Base-by-base conservation (phyloP, 2,329 filamentous ascomycete species). In the Pseudonectria foliicola region DNA sequence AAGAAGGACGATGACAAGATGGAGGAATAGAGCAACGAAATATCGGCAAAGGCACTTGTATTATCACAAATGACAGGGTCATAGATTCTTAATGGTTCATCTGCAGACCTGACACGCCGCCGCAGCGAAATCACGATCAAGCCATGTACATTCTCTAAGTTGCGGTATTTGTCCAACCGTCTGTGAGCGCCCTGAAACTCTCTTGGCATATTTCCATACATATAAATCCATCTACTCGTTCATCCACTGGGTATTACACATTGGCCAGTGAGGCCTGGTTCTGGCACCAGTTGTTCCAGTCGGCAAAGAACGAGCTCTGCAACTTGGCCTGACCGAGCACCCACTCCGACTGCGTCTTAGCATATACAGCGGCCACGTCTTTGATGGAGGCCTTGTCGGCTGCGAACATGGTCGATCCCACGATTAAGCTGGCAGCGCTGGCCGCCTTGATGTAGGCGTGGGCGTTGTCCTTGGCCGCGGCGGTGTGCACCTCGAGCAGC, bases 1-100 rank as follows among this genome's bases (percentile, higher is more conserved):
- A 71, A 75, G 57, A 68, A 75, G 51, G 71, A 75, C 8, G 76
- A 75, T 21, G 84, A 89, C 55, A 87, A 85, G 72, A 95, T 95
- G 88, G 84, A 94, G 67, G 86, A 92, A 64, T 93, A 81, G 63
- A 61, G 33, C 32, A 32, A 33, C 24, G 35, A 37, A 37, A 33
- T 45, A 31, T 36, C 34, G 40, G 39, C 28, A 43, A 38, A 40
- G 39, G 40, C 47, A 51, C 45, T 48, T 61, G 59, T 62, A 61
- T 47, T 49, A 61, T 61, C 52, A 60, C 43, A 45, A 21, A 48
- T 46, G 50, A 54, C 53, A 53, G 47, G 48, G 46, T 57, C 48
- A 55, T 56, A 57, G 54, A 60, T 51, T 21, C 8, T 54, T 50
- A 52, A 58, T 54, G 47, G 52, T 54, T 54, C 40, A 52, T 46